Conservation (phyloP, 169 alveolate genomes). For the Theileria parva region DNA sequence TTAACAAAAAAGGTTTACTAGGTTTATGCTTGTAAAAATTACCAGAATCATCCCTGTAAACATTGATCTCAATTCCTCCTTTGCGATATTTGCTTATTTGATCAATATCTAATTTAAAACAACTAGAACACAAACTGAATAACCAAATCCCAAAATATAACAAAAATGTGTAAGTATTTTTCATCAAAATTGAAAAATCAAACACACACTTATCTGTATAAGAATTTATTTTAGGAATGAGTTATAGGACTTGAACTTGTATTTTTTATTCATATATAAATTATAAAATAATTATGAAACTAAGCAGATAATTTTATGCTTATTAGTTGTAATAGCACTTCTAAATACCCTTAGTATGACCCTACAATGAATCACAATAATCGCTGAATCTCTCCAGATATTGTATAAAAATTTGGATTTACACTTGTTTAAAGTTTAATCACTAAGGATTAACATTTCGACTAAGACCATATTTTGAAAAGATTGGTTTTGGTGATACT, state of each 20-base stretch:
- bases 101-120: conserved; percentile 2
- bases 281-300: too few species aligned
- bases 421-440: neutral
- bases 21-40: neutral
- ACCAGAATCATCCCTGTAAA: neutral
- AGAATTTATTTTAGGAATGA: too few species aligned
- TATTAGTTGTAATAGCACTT: neutral
- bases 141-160: neutral
- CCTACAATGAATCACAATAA: neutral
- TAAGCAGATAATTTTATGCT: too few species aligned
- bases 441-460: neutral
- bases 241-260: neutral
- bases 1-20: neutral
- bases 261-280: too few species aligned
- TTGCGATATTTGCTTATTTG: neutral
- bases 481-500: neutral
- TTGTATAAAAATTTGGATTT: neutral
- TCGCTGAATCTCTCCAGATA: neutral
- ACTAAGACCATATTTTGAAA: neutral
- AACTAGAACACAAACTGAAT: neutral
- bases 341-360: neutral
- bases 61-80: neutral
- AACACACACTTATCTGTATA: neutral
- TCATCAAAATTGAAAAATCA: neutral
- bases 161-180: neutral